Evolutionary conservation across 306 rosid genomes (phyloP).

Genomic region (Prunus fruticosa): DNA sequence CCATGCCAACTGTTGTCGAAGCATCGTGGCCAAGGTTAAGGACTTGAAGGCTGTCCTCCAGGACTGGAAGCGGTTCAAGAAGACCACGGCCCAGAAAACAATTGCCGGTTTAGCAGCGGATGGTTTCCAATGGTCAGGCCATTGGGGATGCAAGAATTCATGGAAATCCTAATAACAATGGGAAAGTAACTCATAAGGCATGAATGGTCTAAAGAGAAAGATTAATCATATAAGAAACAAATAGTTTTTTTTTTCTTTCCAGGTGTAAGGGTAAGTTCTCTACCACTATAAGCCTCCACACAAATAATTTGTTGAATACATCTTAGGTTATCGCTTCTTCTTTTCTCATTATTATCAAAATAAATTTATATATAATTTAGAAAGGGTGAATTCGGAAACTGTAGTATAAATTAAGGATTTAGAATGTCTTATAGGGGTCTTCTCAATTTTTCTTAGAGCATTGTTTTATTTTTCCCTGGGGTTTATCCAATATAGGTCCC

Average conservation of each 20-base stretch:
- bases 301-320: not conserved
- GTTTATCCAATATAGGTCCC: too few species aligned
- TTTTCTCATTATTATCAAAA: not conserved
- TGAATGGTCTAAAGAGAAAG: not conserved
- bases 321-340: not conserved
- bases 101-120: conserved; percentile 7
- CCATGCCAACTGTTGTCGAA: conserved; percentile 81
- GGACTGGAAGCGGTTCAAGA: conserved; percentile 69
- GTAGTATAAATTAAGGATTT: not conserved
- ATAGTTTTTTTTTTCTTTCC: not conserved
- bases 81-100: conserved; percentile 3
- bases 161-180: conserved; percentile 29
- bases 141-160: conserved; percentile 41
- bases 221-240: not conserved
- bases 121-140: conserved; percentile 39
- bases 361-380: not conserved
- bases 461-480: not conserved
- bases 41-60: conserved; percentile 43
- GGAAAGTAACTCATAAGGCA: conserved; percentile 3
- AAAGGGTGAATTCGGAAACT: not conserved
- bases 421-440: not conserved
- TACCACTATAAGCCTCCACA: not conserved
- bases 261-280: not conserved
- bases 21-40: conserved; percentile 50
- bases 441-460: not conserved